Evolutionary conservation across 768 basidiomycete species (phyloP).

Genomic region (Leccinum incarnatum): DNA sequence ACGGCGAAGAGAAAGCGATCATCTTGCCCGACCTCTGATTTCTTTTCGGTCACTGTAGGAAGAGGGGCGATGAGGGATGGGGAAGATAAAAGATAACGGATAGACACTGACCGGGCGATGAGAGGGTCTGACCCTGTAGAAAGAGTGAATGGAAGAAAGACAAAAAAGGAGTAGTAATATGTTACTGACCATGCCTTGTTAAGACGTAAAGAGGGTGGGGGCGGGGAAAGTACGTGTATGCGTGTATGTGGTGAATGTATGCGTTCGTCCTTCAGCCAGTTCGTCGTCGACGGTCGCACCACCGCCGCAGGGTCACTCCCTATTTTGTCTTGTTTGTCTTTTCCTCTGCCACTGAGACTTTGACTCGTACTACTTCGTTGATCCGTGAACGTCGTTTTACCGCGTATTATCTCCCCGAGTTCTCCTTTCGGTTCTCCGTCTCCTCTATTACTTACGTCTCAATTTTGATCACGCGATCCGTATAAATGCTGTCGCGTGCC

Average conservation of each 20-base stretch:
- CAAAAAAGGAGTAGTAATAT: slow-evolving; percentile 1
- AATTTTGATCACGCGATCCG: slow-evolving; percentile 3
- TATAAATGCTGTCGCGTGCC: slow-evolving; percentile 31
- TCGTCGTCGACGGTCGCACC: slow-evolving; percentile 7
- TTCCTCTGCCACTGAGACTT: slow-evolving; percentile 4
- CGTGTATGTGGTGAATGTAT: slow-evolving; percentile 6
- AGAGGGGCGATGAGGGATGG: slow-evolving; percentile 14
- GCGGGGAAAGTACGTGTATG: slow-evolving; percentile 2
- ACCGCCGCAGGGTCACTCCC: slow-evolving; percentile 9
- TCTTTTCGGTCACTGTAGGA: slow-evolving; percentile 73
- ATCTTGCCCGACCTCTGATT: slow-evolving; percentile 70
- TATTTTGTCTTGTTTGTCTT: slow-evolving; percentile 37
- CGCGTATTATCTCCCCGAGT: slow-evolving; percentile 16
- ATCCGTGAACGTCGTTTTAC: not conserved
- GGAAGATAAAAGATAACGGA: not conserved
- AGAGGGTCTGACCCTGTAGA: slow-evolving; percentile 80
- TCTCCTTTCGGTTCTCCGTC: slow-evolving; percentile 1
- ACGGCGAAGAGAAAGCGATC: slow-evolving; percentile 70
- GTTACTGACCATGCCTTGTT: slow-evolving; percentile 28
- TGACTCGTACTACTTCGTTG: not conserved
- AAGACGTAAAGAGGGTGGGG: slow-evolving; percentile 26
- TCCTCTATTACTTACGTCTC: slow-evolving; percentile 7
- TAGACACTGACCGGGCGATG: slow-evolving; percentile 61
- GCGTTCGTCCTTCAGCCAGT: slow-evolving; percentile 2
- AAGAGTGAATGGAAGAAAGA: slow-evolving; percentile 7